Evolutionary conservation across 2,329 filamentous ascomycete genomes (phyloP).

Genomic region (Fusarium aywerte): DNA sequence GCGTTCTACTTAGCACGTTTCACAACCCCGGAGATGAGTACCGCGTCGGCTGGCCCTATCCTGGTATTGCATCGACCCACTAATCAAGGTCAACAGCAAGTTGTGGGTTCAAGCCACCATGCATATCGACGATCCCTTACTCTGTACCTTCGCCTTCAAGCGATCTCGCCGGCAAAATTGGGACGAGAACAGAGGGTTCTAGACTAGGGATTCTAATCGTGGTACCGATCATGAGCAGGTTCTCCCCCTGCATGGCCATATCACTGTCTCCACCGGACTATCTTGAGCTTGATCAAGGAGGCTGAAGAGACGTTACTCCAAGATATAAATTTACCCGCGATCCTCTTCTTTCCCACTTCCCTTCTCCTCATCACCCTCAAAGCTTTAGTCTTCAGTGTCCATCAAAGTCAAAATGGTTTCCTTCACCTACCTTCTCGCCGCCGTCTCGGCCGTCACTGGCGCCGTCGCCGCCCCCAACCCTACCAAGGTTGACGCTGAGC

Average conservation of each 20-base stretch:
- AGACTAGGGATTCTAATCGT: neutral
- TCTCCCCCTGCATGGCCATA: neutral
- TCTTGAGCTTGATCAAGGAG: neutral
- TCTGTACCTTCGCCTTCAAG: neutral
- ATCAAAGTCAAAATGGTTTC: constrained; percentile 35
- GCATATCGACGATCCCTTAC: constrained; percentile 5
- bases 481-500: constrained; percentile 31
- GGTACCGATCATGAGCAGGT: constrained; percentile 9
- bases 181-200: neutral
- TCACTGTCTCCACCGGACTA: constrained; percentile 10
- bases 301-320: neutral
- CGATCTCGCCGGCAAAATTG: constrained; percentile 32
- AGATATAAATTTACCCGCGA: constrained; percentile 27
- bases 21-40: constrained; percentile 27
- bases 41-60: neutral
- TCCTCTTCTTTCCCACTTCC: neutral
- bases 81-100: constrained; percentile 2
- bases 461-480: constrained; percentile 38
- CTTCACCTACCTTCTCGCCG: constrained; percentile 39
- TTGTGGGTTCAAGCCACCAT: neutral
- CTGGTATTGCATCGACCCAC: constrained; percentile 13
- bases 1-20: constrained; percentile 14
- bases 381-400: neutral
- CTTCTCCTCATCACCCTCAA: neutral
- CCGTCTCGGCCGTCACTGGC: constrained; percentile 32